phyloP scores from a whole-genome alignment of 1,284 basidiomycete species.

The Taiwanofungus camphoratus region DNA sequence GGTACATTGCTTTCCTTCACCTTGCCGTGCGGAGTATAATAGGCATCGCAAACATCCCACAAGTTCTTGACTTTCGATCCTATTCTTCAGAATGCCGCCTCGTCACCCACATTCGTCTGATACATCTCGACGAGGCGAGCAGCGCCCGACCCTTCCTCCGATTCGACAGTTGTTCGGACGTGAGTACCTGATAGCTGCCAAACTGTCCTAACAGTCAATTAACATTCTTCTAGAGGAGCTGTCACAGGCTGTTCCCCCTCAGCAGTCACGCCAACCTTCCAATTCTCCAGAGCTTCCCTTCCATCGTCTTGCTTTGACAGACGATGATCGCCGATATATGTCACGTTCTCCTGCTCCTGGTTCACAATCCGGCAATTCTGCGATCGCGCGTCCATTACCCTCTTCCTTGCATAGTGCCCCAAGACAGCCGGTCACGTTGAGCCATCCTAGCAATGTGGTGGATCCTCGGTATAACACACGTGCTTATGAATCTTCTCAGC shows the following conservation, averaged over 20 bases:
- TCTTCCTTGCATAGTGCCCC: constrained; percentile 2
- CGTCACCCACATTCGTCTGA: constrained; percentile 28
- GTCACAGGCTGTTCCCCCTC: constrained; percentile 20
- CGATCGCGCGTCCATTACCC: constrained; percentile 1
- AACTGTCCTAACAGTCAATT: not conserved
- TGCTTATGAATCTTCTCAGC: constrained; percentile 6
- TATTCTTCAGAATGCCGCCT: constrained; percentile 32
- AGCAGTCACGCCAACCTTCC: constrained; percentile 17
- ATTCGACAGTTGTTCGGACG: constrained; percentile 71
- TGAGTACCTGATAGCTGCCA: constrained; percentile 24
- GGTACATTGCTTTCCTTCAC: not conserved
- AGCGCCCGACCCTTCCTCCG: constrained; percentile 65
- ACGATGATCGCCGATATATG: constrained; percentile 19
- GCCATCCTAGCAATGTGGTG: constrained; percentile 16
- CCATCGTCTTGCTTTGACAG: constrained; percentile 19
- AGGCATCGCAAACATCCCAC: too few relatives aligned
- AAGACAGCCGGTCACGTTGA: constrained; percentile 7
- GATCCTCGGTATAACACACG: constrained; percentile 16
- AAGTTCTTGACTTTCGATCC: too few relatives aligned
- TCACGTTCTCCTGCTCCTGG: constrained; percentile 11
- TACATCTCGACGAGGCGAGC: constrained; percentile 32
- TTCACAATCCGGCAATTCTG: not conserved
- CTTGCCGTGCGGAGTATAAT: not conserved
- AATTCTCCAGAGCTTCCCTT: constrained; percentile 22
- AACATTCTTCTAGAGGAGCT: constrained; percentile 18